Conservation (phyloP, 2,329 filamentous ascomycete genomes). For the Clarireedia homoeocarpa region DNA sequence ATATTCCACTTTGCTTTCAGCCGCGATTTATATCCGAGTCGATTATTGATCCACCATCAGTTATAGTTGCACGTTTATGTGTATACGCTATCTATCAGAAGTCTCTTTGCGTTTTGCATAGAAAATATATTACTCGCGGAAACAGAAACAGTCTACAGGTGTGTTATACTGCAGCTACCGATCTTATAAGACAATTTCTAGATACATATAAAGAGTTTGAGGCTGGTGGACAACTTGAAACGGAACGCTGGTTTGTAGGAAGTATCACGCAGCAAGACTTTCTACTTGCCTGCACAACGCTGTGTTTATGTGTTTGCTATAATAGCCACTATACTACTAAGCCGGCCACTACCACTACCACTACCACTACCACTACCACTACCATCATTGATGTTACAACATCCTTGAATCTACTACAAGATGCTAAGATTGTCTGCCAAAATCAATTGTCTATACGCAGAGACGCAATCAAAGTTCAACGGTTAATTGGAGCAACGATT, state of each 20-base stretch:
- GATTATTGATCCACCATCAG: constrained; percentile 17
- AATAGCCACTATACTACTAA: background rate
- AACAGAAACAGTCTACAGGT: constrained; percentile 14
- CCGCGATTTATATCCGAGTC: constrained; percentile 20
- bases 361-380: too few species aligned
- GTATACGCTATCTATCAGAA: constrained; percentile 23
- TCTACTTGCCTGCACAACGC: constrained; percentile 22
- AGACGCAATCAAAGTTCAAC: background rate
- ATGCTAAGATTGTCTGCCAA: background rate
- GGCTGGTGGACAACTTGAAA: constrained; percentile 21
- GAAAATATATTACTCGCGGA: constrained; percentile 21
- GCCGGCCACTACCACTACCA: background rate
- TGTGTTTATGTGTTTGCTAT: constrained; percentile 15
- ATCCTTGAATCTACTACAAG: background rate
- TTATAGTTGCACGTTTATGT: constrained; percentile 21
- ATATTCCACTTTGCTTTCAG: constrained; percentile 15
- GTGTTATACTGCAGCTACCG: constrained; percentile 19
- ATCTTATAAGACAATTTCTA: constrained; percentile 20
- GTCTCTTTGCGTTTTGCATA: constrained; percentile 25
- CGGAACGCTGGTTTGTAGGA: constrained; percentile 22
- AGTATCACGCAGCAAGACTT: constrained; percentile 27
- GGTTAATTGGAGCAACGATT: background rate
- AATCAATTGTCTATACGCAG: background rate
- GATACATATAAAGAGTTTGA: constrained; percentile 23
- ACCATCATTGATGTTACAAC: background rate